Conservation (phyloP, 1,284 basidiomycete genomes). For the Cryptococcus floricola region DNA sequence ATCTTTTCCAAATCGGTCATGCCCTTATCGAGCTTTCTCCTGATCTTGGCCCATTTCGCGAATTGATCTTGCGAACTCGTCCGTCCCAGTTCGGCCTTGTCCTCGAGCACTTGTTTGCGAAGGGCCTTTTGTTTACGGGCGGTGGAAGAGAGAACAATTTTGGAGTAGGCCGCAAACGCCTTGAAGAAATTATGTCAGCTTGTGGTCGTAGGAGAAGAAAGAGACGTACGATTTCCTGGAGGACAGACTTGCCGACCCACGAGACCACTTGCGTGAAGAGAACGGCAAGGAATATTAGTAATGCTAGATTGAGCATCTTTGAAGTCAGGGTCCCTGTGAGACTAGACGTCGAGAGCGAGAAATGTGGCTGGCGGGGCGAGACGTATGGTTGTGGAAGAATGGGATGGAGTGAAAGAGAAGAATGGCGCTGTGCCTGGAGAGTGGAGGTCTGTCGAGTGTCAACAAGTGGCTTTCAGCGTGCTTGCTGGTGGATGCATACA, state of each 20-base stretch:
- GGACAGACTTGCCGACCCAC: constrained; percentile 79
- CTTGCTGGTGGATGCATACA: no score
- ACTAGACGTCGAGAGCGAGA: no score
- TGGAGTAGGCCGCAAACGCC: constrained; percentile 67
- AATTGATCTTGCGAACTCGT: constrained; percentile 97
- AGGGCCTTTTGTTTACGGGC: constrained; percentile 62
- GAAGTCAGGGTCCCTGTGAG: no score
- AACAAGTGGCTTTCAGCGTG: no score
- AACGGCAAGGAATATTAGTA: constrained; percentile 75
- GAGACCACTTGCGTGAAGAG: constrained; percentile 74
- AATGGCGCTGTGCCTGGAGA: no score
- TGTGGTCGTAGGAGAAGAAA: constrained; percentile 1
- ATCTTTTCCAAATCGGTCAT: constrained; percentile 88
- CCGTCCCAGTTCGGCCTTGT: constrained; percentile 78
- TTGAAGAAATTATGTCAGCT: constrained; percentile 33
- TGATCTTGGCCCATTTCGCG: constrained; percentile 95
- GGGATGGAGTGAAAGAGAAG: no score
- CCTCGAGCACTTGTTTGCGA: constrained; percentile 69
- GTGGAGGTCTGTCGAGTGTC: no score
- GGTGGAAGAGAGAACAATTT: constrained; percentile 59
- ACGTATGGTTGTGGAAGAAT: no score
- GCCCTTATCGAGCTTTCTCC: constrained; percentile 86
- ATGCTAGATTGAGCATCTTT: constrained; percentile 53
- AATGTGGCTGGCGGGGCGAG: no score
- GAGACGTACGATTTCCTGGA: constrained; percentile 69